Conservation (phyloP, 176 grass and related monocot species). For the Oryza glumipatula region DNA sequence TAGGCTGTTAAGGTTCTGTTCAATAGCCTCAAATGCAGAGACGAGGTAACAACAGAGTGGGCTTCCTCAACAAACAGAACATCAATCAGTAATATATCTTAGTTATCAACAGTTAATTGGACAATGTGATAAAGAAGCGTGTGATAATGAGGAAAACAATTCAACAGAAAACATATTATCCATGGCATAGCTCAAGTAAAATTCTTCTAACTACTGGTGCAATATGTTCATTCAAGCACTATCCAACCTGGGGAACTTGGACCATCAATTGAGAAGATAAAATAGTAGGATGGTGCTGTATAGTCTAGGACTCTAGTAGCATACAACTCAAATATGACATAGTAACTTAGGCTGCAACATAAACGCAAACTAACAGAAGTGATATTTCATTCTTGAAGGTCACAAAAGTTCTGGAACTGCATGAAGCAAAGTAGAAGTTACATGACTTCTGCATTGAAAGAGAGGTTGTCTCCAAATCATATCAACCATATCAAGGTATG, state of each 20-base stretch:
- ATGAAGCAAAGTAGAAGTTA: constrained; percentile 10
- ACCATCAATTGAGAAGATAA: constrained; percentile 9
- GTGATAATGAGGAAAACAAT: constrained; percentile 2
- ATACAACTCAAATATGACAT: constrained; percentile 2
- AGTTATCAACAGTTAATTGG: background rate
- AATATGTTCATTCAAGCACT: constrained; percentile 7
- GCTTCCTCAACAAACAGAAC: constrained; percentile 5
- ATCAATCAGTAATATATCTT: constrained; percentile 31
- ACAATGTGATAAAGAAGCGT: background rate
- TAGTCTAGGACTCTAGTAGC: constrained; percentile 1
- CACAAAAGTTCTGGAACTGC: background rate
- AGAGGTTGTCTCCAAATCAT: background rate
- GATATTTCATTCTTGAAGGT: constrained; percentile 8
- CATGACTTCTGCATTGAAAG: constrained; percentile 1
- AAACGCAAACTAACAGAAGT: constrained; percentile 20
- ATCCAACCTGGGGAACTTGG: background rate
- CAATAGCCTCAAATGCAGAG: constrained; percentile 4
- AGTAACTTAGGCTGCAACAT: constrained; percentile 1
- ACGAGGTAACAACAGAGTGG: background rate
- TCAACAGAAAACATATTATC: background rate
- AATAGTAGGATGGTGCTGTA: constrained; percentile 6
- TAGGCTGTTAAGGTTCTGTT: constrained; percentile 24
- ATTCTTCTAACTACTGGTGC: background rate
- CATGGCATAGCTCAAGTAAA: constrained; percentile 6
- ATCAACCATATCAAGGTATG: background rate